Conservation (phyloP, 2,329 filamentous ascomycete genomes). For the Ascochyta fabae region DNA sequence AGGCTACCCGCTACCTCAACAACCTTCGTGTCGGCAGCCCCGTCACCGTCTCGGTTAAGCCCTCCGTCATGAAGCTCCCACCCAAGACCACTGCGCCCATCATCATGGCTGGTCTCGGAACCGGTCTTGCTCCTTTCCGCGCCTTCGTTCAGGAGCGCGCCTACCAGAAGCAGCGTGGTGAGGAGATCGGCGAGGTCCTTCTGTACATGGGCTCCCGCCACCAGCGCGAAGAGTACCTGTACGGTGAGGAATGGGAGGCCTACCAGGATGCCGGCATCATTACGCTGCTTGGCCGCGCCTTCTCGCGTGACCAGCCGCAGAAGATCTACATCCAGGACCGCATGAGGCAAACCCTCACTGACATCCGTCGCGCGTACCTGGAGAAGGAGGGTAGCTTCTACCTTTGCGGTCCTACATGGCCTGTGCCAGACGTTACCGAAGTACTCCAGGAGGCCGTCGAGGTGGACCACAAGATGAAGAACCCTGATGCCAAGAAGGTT, state of each 20-base stretch:
- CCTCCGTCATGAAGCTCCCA: slow-evolving; percentile 99
- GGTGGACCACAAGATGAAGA: slow-evolving; percentile 70
- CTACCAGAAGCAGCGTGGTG: slow-evolving; percentile 96
- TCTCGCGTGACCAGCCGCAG: slow-evolving; percentile 94
- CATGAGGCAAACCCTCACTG: slow-evolving; percentile 85
- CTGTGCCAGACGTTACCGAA: slow-evolving; percentile 92
- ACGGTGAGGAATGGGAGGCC: slow-evolving; percentile 98
- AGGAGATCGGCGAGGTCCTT: slow-evolving; percentile 90
- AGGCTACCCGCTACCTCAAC: slow-evolving; percentile 90
- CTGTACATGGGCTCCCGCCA: slow-evolving; percentile 97
- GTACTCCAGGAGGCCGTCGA: slow-evolving; percentile 93
- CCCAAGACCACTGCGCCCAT: slow-evolving; percentile 84
- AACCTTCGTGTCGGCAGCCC: slow-evolving; percentile 74
- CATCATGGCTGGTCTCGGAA: slow-evolving; percentile 99
- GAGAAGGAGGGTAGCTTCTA: slow-evolving; percentile 92
- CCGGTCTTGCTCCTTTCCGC: slow-evolving; percentile 97
- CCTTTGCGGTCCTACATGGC: slow-evolving; percentile 97
- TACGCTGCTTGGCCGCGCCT: slow-evolving; percentile 89
- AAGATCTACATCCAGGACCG: slow-evolving; percentile 99
- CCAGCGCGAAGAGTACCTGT: slow-evolving; percentile 98
- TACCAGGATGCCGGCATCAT: slow-evolving; percentile 96
- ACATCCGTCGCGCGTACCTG: slow-evolving; percentile 87
- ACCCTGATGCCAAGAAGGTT: slow-evolving; percentile 69
- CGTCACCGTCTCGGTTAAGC: slow-evolving; percentile 93
- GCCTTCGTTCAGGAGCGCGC: slow-evolving; percentile 98